Evolutionary conservation across 805 yeast genomes (phyloP), one percentile per base, ranked within the genome.

Genomic region (Candida hungchunana): DNA sequence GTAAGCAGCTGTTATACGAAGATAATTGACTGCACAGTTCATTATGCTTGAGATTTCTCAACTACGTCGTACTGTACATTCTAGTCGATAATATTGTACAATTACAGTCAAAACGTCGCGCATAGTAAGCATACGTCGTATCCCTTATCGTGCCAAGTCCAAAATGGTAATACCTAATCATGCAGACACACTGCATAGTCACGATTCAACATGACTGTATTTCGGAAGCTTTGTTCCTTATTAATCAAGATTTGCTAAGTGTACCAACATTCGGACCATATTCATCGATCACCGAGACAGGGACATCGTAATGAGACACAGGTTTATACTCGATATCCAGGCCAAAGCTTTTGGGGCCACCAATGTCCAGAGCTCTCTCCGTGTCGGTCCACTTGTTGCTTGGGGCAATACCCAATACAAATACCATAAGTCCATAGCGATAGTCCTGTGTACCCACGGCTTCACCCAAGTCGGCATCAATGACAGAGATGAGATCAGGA

Each of bases 391-490:
- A 67, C 38, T 54, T 46, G 36, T 50, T 44, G 36, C 55, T 48
- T 26, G 70, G 69, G 5, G 70, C 59, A 36, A 65, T 53, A 13
- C 58, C 70, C 15, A 69, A 41, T 2, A 69, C 73, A 52, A 63
- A 64, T 12, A 68, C 73, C 25, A 62, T 35, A 32, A 69, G 38
- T 5, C 74, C 73, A 44, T 68, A 68, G 26, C 71, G 46, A 44
- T 67, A 69, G 24, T 69, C 74, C n/a, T 66, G 70, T 2, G 72
- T 67, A 7, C 73, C 73, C 9, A 67, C 62, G 11, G 72, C 72
- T 37, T 65, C 71, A 24, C 73, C 73, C 21, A 62, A 53, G 26
- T 65, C 68, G 7, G 60, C 49, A 46, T 68, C 70, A 32, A 61
- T 46, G 7, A 69, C 69, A 2, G 71, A 44, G 40, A 69, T 66